Conservation (phyloP, 441 rosid species). For the Jatropha podagrica region DNA sequence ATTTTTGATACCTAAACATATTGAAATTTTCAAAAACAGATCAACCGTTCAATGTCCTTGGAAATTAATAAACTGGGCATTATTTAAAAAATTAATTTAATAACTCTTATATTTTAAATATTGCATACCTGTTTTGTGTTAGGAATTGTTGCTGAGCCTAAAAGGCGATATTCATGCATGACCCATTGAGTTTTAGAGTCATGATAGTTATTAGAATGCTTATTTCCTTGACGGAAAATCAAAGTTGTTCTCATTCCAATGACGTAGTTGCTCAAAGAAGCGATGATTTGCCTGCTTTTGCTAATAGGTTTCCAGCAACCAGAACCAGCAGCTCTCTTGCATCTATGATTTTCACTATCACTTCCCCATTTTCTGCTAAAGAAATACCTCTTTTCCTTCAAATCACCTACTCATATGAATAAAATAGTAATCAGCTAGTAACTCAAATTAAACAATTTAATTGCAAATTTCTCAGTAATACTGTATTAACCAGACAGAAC, state of each 20-base stretch:
- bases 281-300: constrained; percentile 58
- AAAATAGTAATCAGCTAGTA: no score
- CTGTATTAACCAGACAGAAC: background rate
- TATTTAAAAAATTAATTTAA: background rate
- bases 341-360: constrained; percentile 55
- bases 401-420: constrained; percentile 40
- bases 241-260: constrained; percentile 84
- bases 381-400: constrained; percentile 80
- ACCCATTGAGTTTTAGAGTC: constrained; percentile 78
- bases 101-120: background rate
- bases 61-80: background rate
- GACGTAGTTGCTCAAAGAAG: constrained; percentile 45
- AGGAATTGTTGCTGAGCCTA: constrained; percentile 34
- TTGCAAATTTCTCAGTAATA: background rate
- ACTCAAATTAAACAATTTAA: no score
- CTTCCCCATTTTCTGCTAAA: constrained; percentile 66
- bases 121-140: constrained; percentile 34
- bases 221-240: constrained; percentile 59
- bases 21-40: background rate
- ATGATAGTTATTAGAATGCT: constrained; percentile 41
- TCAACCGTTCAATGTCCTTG: background rate
- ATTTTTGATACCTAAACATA: constrained; percentile 25
- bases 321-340: constrained; percentile 60
- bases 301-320: constrained; percentile 93
- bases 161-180: constrained; percentile 83